Percentiles rank a stretch among this genome's conserved stretches.
These are phyloP conservation scores for Chaetomium fimeti DNA, from an alignment of 495 filamentous ascomycete genomes.

Conservation along the genomic window DNA sequence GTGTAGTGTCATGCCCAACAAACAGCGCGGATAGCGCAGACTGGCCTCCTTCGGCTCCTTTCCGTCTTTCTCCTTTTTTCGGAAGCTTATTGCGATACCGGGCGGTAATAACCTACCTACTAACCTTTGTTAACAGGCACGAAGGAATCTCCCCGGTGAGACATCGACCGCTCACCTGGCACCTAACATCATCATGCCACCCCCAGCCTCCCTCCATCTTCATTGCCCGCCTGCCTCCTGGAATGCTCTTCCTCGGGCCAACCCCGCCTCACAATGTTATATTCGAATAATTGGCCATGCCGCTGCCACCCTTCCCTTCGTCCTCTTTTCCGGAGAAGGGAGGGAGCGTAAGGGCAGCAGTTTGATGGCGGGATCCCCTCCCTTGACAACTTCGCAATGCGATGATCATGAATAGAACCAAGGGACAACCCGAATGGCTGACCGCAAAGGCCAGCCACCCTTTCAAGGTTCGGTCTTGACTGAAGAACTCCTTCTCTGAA, in stretches of 20 bases:
- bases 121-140: neutral
- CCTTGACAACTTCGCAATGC: constrained; percentile 11
- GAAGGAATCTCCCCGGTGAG: neutral
- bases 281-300: constrained; percentile 18
- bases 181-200: neutral
- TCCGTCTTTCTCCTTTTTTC: neutral
- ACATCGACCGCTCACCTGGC: neutral
- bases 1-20: neutral
- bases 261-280: constrained; percentile 21
- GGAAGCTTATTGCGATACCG: neutral
- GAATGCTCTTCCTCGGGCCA: constrained; percentile 29
- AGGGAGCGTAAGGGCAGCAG: constrained; percentile 7
- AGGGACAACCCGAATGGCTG: constrained; percentile 19
- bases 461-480: constrained; percentile 22
- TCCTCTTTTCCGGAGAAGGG: constrained; percentile 3
- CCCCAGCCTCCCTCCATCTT: neutral
- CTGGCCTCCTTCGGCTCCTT: neutral
- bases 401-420: constrained; percentile 15
- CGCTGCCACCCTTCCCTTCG: constrained; percentile 3
- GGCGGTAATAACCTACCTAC: neutral
- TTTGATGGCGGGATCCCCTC: constrained; percentile 12
- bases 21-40: neutral
- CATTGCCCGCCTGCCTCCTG: constrained; percentile 14
- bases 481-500: constrained; percentile 9
- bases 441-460: constrained; percentile 17